phyloP scores from a whole-genome alignment of 225 moss, liverwort and hornwort species.

The Lunularia cruciata region DNA sequence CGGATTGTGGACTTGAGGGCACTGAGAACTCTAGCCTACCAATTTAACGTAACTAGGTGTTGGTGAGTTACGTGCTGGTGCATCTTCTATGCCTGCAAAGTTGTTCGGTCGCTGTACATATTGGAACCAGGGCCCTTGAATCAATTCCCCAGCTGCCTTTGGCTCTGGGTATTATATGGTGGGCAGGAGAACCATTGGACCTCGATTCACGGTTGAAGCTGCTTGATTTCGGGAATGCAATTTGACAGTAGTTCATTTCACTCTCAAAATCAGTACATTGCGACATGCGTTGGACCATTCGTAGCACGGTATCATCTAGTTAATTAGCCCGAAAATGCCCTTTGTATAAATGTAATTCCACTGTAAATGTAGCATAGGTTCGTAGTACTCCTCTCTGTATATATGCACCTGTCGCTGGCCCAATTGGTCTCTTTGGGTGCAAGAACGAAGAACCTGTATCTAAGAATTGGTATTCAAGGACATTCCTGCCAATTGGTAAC shows the following conservation, averaged over 20 bases:
- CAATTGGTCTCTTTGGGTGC: conserved; percentile 19
- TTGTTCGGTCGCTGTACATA: conserved; percentile 11
- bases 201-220: background rate
- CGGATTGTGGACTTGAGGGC: background rate
- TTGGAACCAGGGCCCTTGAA: background rate
- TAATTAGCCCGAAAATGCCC: background rate
- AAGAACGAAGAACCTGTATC: background rate
- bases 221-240: background rate
- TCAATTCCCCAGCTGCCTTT: background rate
- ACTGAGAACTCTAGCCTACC: background rate
- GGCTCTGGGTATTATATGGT: background rate
- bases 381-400: background rate
- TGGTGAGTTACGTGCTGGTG: background rate
- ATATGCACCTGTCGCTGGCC: conserved; percentile 20
- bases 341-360: conserved; percentile 26
- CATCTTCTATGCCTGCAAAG: background rate
- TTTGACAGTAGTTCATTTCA: background rate
- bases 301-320: background rate
- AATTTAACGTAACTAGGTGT: background rate
- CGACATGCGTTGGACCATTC: background rate
- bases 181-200: background rate
- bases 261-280: background rate
- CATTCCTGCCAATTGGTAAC: conserved; percentile 2
- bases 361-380: conserved; percentile 19
- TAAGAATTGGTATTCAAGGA: background rate